Base-by-base conservation (phyloP, 495 filamentous ascomycete species). In the Penicillium flavigenum region DNA sequence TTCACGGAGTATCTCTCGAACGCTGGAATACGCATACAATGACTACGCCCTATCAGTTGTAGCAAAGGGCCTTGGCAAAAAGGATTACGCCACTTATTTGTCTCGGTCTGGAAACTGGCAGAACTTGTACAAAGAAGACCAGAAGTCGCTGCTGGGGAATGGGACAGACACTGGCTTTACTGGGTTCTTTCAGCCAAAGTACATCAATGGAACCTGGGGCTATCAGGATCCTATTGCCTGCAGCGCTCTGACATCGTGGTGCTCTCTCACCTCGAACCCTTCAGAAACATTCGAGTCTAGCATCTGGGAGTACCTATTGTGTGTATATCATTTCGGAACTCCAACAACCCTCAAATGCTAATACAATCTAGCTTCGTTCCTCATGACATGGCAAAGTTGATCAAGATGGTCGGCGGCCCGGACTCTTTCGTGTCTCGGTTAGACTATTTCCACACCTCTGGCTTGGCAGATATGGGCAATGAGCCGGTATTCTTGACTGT, bases 11-110 rank as follows among this genome's bases (percentile, higher is more conserved):
- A 79, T 92, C 36, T 88, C 86, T 0, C 75, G 88, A 3, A 91
- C 88, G 0, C 76, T 91, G 1, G 88, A 91, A 62, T 91, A 92
- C 70, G 79, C 84, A 5, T 91, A 91, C 63, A 86, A 91, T 63
- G 88, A 92, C 68, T 90, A 87, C 62, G 80, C 79, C 55, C 83
- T 92, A 51, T 69, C 86, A 0, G 75, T 85, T 53, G 80, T 90
- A 61, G 84, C 79, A 16, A 72, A 78, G 19, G 73, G 70, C 0
- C 68, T 88, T 19, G 81, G 80, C 16, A 81, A 84, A 32, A 58
- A 63, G 0, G 65, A 88, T 36, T 72, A 75, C 24, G 79, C 83
- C 29, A 89, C 84, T 60, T 90, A 89, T 56, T 68, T 81, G 5
- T 69, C 75, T 29, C 80, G 86, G 0, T 82, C 85, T 48, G 69